Evolutionary conservation across 2,329 filamentous ascomycete genomes (phyloP).

Genomic region (Aspergillus aculeatinus): DNA sequence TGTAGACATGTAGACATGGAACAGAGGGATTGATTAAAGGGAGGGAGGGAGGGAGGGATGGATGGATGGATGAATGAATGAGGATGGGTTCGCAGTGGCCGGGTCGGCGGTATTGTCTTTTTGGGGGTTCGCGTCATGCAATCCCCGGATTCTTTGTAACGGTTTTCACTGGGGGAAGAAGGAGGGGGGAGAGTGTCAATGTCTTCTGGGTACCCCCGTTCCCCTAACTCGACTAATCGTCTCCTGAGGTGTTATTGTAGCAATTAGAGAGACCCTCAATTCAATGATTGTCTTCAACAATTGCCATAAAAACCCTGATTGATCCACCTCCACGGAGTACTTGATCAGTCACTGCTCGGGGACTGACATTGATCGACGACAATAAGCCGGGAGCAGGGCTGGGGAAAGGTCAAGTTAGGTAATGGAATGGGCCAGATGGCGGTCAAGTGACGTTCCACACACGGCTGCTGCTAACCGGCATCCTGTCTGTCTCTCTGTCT

Average conservation of each 20-base stretch:
- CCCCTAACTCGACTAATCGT: too few species aligned
- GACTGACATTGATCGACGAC: conserved; percentile 7
- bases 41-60: not conserved
- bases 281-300: too few species aligned
- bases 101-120: conserved; percentile 6
- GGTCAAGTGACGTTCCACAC: conserved; percentile 24
- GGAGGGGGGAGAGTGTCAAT: too few species aligned
- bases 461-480: conserved; percentile 25
- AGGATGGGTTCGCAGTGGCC: not conserved
- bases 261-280: too few species aligned
- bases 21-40: not conserved
- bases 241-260: too few species aligned
- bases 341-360: not conserved
- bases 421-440: conserved; percentile 14
- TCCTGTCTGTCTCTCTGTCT: conserved; percentile 3
- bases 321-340: not conserved
- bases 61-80: not conserved
- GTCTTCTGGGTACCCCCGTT: not conserved
- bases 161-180: not conserved
- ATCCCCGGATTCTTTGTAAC: conserved; percentile 9
- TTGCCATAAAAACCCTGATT: not conserved
- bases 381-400: conserved; percentile 6
- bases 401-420: conserved; percentile 17
- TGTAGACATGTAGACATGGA: not conserved
- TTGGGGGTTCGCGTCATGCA: conserved; percentile 9